Evolutionary conservation across 371 early-diverging fungal genomes (phyloP).

Genomic region (Syncephalis plumigaleata): DNA sequence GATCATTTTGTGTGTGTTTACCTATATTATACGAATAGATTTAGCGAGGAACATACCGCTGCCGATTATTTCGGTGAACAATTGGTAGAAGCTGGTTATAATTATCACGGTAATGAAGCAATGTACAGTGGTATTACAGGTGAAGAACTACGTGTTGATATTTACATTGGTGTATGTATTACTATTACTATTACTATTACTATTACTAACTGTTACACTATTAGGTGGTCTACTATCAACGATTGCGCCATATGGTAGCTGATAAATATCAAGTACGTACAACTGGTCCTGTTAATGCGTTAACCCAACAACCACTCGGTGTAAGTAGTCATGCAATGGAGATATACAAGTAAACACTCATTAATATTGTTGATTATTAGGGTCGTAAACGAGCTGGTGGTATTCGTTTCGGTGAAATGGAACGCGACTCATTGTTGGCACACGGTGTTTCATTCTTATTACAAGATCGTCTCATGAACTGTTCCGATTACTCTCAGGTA

Average conservation of each 20-base stretch:
- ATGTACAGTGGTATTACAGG: slow-evolving; percentile 78
- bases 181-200: too few relatives aligned
- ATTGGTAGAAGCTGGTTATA: slow-evolving; percentile 48
- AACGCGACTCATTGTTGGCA: slow-evolving; percentile 58
- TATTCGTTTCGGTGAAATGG: slow-evolving; percentile 66
- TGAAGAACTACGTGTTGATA: background rate
- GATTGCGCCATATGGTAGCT: background rate
- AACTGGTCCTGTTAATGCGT: slow-evolving; percentile 90
- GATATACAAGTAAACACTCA: too few relatives aligned
- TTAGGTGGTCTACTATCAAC: background rate
- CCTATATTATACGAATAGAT: too few relatives aligned
- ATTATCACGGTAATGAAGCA: slow-evolving; percentile 98
- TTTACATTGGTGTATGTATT: background rate
- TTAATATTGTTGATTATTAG: slow-evolving; percentile 14
- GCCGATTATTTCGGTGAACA: background rate
- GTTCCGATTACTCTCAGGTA: slow-evolving; percentile 44
- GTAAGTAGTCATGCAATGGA: too few relatives aligned
- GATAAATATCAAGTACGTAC: slow-evolving; percentile 12
- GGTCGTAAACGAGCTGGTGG: slow-evolving; percentile 57
- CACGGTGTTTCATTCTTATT: slow-evolving; percentile 28
- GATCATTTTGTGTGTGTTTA: too few relatives aligned
- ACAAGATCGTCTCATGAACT: too few relatives aligned
- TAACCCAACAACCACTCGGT: slow-evolving; percentile 96
- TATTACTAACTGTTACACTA: too few relatives aligned
- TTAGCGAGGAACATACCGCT: too few relatives aligned